Evolutionary conservation across 495 filamentous ascomycete species (phyloP).

Genomic region (Hyaloscypha bicolor): DNA sequence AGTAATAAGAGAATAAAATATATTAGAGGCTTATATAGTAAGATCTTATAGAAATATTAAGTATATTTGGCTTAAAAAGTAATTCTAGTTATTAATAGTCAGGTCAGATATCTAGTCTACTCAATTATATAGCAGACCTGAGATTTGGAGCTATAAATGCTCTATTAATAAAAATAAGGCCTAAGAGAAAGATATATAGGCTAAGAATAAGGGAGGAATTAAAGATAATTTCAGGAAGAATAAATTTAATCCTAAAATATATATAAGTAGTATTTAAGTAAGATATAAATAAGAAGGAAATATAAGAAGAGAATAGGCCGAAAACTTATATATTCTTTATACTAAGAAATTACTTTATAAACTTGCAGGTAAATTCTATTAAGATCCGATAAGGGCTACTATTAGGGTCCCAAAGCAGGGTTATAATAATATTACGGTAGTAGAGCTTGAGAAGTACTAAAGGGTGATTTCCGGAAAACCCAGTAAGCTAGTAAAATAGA

Average conservation of each 20-base stretch:
- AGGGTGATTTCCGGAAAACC: too few relatives aligned
- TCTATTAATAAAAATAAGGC: constrained; percentile 38
- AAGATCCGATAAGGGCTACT: constrained; percentile 36
- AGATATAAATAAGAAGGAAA: not conserved
- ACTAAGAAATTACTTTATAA: constrained; percentile 40
- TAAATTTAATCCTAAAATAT: constrained; percentile 37
- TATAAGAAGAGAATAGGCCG: not conserved
- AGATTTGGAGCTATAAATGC: constrained; percentile 37
- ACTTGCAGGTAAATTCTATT: constrained; percentile 39
- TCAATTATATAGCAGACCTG: constrained; percentile 31
- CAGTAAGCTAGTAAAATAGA: constrained; percentile 38
- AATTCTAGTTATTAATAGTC: constrained; percentile 36
- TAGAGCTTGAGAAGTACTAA: too few relatives aligned
- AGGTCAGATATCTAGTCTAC: constrained; percentile 33
- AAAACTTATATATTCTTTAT: constrained; percentile 37
- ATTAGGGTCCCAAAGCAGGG: constrained; percentile 38
- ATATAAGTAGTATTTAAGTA: not conserved
- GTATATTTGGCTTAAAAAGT: constrained; percentile 28
- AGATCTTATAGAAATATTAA: constrained; percentile 38
- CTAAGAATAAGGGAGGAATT: constrained; percentile 30
- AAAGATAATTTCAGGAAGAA: constrained; percentile 26
- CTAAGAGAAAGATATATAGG: constrained; percentile 33
- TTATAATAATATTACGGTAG: constrained; percentile 32
- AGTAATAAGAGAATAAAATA: constrained; percentile 38
- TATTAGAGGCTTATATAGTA: constrained; percentile 34